Conservation (phyloP, 2,329 filamentous ascomycete genomes). For the Pseudodiploospora longispora region DNA sequence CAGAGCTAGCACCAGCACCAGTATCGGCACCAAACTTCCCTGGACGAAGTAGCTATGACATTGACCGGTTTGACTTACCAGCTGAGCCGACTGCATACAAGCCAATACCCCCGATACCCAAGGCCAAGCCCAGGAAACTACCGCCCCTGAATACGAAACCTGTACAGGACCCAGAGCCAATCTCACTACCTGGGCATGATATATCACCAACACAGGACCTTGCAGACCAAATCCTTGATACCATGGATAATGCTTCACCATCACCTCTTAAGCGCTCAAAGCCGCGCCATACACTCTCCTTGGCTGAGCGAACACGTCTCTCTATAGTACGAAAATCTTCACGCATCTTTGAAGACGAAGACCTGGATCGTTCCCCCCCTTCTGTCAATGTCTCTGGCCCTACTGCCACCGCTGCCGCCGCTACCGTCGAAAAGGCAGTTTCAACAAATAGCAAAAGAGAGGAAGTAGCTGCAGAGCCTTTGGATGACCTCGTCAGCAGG, state of each 20-base stretch:
- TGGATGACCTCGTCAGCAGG: conserved; percentile 46
- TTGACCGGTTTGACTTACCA: conserved; percentile 7
- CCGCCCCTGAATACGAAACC: neutral
- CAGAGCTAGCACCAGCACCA: too few relatives aligned
- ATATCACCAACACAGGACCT: conserved; percentile 39
- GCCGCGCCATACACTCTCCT: conserved; percentile 48
- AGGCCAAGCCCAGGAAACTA: too few relatives aligned
- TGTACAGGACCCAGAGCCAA: conserved; percentile 4
- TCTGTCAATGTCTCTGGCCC: conserved; percentile 6
- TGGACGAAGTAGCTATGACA: conserved; percentile 7
- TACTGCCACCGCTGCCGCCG: neutral
- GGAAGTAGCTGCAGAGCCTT: conserved; percentile 11
- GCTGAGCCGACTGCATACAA: too few relatives aligned
- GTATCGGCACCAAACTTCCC: conserved; percentile 3
- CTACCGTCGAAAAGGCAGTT: neutral
- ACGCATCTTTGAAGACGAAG: conserved; percentile 22
- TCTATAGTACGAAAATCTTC: conserved; percentile 62
- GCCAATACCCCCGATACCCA: too few relatives aligned
- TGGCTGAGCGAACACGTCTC: conserved; percentile 71
- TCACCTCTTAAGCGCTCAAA: conserved; percentile 45
- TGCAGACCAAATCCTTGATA: conserved; percentile 49
- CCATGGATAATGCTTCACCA: conserved; percentile 46
- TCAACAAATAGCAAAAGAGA: conserved; percentile 1
- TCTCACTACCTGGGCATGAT: conserved; percentile 9
- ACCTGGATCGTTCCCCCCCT: conserved; percentile 13